Evolutionary conservation across 768 basidiomycete genomes (phyloP).

Genomic region (Epithele typhae): DNA sequence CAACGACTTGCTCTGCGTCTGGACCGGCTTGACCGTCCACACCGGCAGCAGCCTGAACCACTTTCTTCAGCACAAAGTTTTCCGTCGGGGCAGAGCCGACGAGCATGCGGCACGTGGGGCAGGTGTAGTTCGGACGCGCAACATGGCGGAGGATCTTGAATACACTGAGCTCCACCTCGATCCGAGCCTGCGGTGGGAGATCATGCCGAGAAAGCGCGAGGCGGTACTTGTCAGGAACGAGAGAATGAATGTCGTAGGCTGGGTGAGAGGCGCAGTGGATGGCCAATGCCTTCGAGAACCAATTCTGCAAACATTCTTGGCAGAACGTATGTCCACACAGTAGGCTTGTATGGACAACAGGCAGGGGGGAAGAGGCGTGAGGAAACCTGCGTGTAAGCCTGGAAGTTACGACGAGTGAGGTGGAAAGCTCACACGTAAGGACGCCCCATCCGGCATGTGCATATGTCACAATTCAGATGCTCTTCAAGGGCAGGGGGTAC

Average conservation of each 20-base stretch:
- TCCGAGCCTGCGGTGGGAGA: constrained; percentile 5
- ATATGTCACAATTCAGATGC: constrained; percentile 58
- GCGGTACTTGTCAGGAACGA: constrained; percentile 6
- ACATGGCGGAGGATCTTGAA: not conserved
- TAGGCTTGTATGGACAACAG: constrained; percentile 39
- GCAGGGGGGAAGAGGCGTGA: too few relatives aligned
- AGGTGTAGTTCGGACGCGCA: constrained; percentile 53
- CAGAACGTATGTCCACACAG: constrained; percentile 74
- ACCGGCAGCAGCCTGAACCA: constrained; percentile 47
- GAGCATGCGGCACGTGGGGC: constrained; percentile 58
- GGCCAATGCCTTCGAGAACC: constrained; percentile 44
- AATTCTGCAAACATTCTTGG: constrained; percentile 52
- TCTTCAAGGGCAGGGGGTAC: constrained; percentile 57
- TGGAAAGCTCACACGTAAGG: constrained; percentile 55
- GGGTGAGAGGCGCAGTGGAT: constrained; percentile 49
- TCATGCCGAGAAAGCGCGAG: constrained; percentile 6
- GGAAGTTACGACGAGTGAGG: not conserved
- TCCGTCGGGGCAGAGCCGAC: constrained; percentile 52
- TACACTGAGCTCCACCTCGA: constrained; percentile 9
- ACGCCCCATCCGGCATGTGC: constrained; percentile 57
- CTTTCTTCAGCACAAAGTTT: constrained; percentile 54
- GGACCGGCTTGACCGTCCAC: constrained; percentile 44
- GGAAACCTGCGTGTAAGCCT: not conserved
- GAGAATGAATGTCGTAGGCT: constrained; percentile 28
- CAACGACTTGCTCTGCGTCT: constrained; percentile 17